Evolutionary conservation across 1,139 yeast genomes (phyloP).

Genomic region (Kodamaea ohmeri): DNA sequence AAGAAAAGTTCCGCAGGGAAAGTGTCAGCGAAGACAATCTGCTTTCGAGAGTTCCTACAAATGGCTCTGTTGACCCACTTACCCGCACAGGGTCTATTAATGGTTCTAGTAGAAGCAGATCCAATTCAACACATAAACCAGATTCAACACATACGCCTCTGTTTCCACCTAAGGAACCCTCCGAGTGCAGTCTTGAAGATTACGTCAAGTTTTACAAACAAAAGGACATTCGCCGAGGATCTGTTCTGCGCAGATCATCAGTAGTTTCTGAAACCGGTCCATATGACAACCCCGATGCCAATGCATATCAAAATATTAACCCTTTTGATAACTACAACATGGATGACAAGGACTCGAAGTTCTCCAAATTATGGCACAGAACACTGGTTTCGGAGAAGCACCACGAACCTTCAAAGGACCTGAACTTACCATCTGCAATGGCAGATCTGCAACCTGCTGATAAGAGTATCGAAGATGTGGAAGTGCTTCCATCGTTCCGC

Average conservation of each 20-base stretch:
- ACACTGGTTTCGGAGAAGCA: constrained; percentile 3
- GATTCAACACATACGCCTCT: too few species aligned
- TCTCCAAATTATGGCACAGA: constrained; percentile 9
- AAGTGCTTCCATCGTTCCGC: constrained; percentile 14
- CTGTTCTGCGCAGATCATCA: constrained; percentile 11
- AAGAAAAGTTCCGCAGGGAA: constrained; percentile 9
- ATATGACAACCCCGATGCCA: not conserved
- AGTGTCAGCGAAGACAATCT: not conserved
- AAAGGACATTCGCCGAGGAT: constrained; percentile 21
- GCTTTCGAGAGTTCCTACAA: not conserved
- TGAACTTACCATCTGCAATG: constrained; percentile 3
- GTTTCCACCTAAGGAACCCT: not conserved
- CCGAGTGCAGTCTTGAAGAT: constrained; percentile 42
- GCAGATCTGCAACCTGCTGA: not conserved
- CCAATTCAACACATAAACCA: too few species aligned
- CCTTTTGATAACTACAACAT: constrained; percentile 6
- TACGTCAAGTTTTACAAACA: constrained; percentile 53
- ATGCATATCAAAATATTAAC: constrained; percentile 6
- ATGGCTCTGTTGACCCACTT: not conserved
- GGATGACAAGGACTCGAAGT: constrained; percentile 6
- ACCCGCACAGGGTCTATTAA: not conserved
- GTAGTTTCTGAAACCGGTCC: constrained; percentile 3
- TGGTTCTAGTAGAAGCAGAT: not conserved
- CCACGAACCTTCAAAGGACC: constrained; percentile 5
- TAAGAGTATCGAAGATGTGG: constrained; percentile 2